phyloP scores from a whole-genome alignment of 192 early-diverging fungal genomes.

The Coemansia sp. region DNA sequence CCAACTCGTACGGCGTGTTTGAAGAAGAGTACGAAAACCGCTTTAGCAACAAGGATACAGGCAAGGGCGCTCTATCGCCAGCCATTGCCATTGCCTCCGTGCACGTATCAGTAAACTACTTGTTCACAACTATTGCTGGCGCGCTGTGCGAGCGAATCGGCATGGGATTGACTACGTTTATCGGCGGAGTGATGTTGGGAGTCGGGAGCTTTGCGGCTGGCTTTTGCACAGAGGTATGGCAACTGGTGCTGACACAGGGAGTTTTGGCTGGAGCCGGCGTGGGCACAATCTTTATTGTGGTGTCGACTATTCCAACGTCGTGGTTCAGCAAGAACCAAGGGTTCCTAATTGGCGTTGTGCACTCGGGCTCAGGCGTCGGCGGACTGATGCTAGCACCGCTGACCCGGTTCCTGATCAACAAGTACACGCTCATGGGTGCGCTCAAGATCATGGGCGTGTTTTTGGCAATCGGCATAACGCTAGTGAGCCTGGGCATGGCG shows the following conservation, averaged over 20 bases:
- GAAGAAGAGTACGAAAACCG: slow-evolving; percentile 52
- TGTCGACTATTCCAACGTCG: slow-evolving; percentile 53
- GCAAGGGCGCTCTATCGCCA: slow-evolving; percentile 20
- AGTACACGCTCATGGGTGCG: slow-evolving; percentile 33
- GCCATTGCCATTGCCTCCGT: slow-evolving; percentile 49
- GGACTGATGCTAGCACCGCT: slow-evolving; percentile 49
- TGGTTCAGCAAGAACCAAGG: slow-evolving; percentile 57
- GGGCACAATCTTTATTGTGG: slow-evolving; percentile 52
- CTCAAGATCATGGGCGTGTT: slow-evolving; percentile 47
- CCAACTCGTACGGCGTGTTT: slow-evolving; percentile 54
- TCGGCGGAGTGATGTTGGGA: slow-evolving; percentile 38
- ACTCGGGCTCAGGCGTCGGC: slow-evolving; percentile 53
- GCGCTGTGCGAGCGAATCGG: slow-evolving; percentile 47
- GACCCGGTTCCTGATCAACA: slow-evolving; percentile 49
- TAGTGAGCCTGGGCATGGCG: slow-evolving; percentile 50
- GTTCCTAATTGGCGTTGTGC: slow-evolving; percentile 51
- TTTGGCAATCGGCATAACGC: slow-evolving; percentile 32
- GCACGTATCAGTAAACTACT: slow-evolving; percentile 44
- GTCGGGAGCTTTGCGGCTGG: slow-evolving; percentile 40
- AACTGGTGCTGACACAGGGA: slow-evolving; percentile 48
- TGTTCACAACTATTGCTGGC: slow-evolving; percentile 52
- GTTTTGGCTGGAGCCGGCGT: slow-evolving; percentile 44
- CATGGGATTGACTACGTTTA: slow-evolving; percentile 52
- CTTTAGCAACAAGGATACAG: slow-evolving; percentile 28
- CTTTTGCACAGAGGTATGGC: slow-evolving; percentile 54